phyloP scores from a whole-genome alignment of 257 asterid genomes.

The Plectranthus barbatus region DNA sequence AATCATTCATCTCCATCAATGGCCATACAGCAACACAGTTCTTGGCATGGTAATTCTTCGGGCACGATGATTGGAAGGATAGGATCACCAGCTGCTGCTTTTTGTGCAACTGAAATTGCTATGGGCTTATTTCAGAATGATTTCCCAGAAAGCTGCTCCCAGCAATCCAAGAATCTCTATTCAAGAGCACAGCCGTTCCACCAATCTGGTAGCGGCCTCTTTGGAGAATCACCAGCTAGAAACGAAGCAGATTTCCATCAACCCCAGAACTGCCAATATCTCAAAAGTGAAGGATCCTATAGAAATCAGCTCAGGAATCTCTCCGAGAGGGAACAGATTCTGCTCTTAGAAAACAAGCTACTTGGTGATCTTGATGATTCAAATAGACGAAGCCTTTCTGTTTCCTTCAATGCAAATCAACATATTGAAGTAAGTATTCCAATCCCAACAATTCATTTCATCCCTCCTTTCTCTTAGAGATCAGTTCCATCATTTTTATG shows the following conservation, averaged over 20 bases:
- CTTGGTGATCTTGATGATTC: constrained; percentile 47
- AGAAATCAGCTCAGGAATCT: constrained; percentile 37
- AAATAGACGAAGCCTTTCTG: constrained; percentile 22
- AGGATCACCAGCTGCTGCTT: constrained; percentile 60
- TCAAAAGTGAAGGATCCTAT: constrained; percentile 17
- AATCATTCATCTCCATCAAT: constrained; percentile 14
- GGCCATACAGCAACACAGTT: constrained; percentile 17
- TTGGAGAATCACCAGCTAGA: constrained; percentile 18
- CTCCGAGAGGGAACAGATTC: constrained; percentile 42
- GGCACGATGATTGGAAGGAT: constrained; percentile 42
- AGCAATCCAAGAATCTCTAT: constrained; percentile 25
- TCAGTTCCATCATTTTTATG: neutral
- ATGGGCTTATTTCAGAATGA: constrained; percentile 50
- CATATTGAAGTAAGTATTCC: constrained; percentile 40
- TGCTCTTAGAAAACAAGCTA: constrained; percentile 45
- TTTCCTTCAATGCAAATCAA: constrained; percentile 26
- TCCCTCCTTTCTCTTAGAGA: neutral
- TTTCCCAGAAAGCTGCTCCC: constrained; percentile 19
- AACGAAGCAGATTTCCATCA: constrained; percentile 13
- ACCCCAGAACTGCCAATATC: constrained; percentile 9
- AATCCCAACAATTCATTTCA: neutral
- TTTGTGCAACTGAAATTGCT: constrained; percentile 50
- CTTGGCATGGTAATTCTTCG: constrained; percentile 27
- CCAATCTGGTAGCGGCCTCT: constrained; percentile 25
- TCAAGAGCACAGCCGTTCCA: neutral